Evolutionary conservation across 2,329 filamentous ascomycete species (phyloP).

Genomic region (Didymosphaeria variabile): DNA sequence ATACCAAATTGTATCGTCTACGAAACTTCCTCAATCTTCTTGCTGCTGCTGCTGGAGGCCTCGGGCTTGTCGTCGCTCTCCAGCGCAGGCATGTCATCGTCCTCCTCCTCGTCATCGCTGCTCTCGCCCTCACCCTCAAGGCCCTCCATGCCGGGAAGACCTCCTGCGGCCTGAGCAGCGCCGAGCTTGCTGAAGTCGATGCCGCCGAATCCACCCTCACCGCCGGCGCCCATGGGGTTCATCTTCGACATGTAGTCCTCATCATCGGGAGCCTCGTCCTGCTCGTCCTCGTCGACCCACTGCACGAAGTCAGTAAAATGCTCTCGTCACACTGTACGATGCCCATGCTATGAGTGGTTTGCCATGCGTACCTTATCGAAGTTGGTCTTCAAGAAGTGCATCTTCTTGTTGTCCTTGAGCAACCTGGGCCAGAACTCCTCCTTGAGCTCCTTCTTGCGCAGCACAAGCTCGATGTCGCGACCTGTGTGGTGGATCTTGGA

Average conservation of each 20-base stretch:
- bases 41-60: conserved; percentile 42
- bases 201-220: conserved; percentile 77
- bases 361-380: conserved; percentile 81
- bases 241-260: conserved; percentile 67
- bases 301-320: conserved; percentile 46
- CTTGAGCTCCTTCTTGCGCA: conserved; percentile 96
- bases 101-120: conserved; percentile 72
- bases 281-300: conserved; percentile 99
- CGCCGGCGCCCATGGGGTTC: conserved; percentile 63
- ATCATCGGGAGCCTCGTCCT: conserved; percentile 86
- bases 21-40: conserved; percentile 59
- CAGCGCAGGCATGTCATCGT: conserved; percentile 78
- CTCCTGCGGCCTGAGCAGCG: conserved; percentile 58
- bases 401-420: conserved; percentile 87
- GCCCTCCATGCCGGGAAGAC: conserved; percentile 48
- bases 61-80: conserved; percentile 39
- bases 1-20: conserved; percentile 21
- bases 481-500: conserved; percentile 88
- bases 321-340: background rate
- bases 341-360: background rate
- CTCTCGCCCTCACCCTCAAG: conserved; percentile 51
- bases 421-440: conserved; percentile 96
- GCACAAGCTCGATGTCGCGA: conserved; percentile 87
- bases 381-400: conserved; percentile 97
- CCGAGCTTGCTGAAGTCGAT: conserved; percentile 93